phyloP scores from a whole-genome alignment of 2,329 filamentous ascomycete genomes.

The Talaromyces sp. region DNA sequence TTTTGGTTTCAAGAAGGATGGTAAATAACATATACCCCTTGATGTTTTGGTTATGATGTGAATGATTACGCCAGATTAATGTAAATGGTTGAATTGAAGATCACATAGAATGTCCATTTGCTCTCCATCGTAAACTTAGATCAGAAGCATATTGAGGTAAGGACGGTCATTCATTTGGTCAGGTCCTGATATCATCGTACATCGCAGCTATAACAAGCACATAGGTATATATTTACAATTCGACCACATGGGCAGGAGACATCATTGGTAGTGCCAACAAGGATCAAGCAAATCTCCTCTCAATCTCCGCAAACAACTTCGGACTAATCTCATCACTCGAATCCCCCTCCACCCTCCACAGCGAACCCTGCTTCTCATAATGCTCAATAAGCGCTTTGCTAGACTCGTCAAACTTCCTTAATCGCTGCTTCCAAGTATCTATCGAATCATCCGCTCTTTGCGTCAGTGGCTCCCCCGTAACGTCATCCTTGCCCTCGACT shows the following conservation, averaged over 20 bases:
- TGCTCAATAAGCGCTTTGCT: slow-evolving; percentile 83
- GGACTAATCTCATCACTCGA: slow-evolving; percentile 94
- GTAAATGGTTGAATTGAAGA: neutral
- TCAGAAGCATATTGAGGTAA: neutral
- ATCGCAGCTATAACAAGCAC: neutral
- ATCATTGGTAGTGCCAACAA: slow-evolving; percentile 15
- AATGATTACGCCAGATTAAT: slow-evolving; percentile 5
- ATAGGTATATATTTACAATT: slow-evolving; percentile 1
- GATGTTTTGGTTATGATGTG: neutral
- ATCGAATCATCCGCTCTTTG: slow-evolving; percentile 84
- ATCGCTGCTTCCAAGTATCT: slow-evolving; percentile 76
- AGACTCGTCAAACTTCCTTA: slow-evolving; percentile 82
- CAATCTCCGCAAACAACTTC: slow-evolving; percentile 80
- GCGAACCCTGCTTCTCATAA: slow-evolving; percentile 77
- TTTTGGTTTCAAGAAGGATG: slow-evolving; percentile 3
- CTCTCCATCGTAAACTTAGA: neutral
- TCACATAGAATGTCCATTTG: too few species aligned
- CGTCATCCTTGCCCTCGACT: slow-evolving; percentile 76
- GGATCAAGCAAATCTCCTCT: slow-evolving; percentile 63
- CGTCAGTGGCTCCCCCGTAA: slow-evolving; percentile 82
- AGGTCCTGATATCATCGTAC: neutral
- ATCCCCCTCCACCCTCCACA: slow-evolving; percentile 84
- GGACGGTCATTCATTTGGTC: neutral
- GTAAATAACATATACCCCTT: slow-evolving; percentile 14
- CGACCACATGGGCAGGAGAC: slow-evolving; percentile 15